Evolutionary conservation across 108 stramenopile genomes (phyloP).

Genomic region (Skeletonema tropicum): DNA sequence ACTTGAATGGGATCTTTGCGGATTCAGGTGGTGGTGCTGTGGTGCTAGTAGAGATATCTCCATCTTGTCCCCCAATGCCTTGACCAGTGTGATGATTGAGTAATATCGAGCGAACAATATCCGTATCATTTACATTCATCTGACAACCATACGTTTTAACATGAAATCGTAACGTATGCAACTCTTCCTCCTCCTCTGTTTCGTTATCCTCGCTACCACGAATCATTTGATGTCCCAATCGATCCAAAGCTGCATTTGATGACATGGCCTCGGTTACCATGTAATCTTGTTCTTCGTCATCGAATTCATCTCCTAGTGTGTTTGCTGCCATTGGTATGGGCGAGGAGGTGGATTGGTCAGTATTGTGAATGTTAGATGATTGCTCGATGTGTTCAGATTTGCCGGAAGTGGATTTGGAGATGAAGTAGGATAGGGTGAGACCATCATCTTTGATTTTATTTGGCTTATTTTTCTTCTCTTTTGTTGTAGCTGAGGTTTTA

Average conservation of each 20-base stretch:
- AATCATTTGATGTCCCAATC: constrained; percentile 16
- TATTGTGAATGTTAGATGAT: too few relatives aligned
- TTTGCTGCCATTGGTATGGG: constrained; percentile 24
- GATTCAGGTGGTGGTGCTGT: constrained; percentile 2
- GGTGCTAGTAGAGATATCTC: background rate
- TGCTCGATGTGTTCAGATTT: background rate
- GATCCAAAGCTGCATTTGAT: constrained; percentile 8
- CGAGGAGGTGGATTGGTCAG: background rate
- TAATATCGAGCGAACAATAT: constrained; percentile 93
- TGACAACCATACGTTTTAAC: constrained; percentile 99
- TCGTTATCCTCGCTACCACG: background rate
- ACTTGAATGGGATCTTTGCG: constrained; percentile 25
- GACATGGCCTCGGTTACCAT: constrained; percentile 35
- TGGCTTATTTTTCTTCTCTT: background rate
- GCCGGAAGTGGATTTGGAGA: constrained; percentile 8
- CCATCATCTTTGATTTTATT: constrained; percentile 7
- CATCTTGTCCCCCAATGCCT: too few relatives aligned
- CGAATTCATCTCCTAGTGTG: constrained; percentile 33
- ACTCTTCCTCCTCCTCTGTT: background rate
- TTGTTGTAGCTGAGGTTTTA: background rate
- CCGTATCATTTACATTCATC: constrained; percentile 98
- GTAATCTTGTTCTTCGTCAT: constrained; percentile 15
- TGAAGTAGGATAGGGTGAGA: constrained; percentile 39
- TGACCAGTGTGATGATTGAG: constrained; percentile 21
- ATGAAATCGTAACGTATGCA: constrained; percentile 72